Evolutionary conservation across 805 yeast genomes (phyloP).

Genomic region (Starmerella etchellsii): DNA sequence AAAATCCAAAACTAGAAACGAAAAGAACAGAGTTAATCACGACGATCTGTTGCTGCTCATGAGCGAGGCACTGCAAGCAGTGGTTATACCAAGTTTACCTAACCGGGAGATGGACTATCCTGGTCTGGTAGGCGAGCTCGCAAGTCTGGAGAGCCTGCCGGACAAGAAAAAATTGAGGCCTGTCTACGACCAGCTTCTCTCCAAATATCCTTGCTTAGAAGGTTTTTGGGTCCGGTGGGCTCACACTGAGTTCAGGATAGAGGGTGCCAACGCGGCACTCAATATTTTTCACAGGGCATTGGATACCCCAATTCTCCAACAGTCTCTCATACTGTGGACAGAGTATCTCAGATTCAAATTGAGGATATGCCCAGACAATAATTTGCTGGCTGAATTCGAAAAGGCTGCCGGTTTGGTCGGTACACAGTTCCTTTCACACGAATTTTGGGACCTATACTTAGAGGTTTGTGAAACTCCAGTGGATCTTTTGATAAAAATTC

Average conservation of each 20-base stretch:
- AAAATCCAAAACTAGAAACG: too few relatives aligned
- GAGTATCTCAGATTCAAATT: constrained; percentile 27
- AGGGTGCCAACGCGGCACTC: constrained; percentile 25
- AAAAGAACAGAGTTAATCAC: too few relatives aligned
- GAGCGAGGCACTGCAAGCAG: too few relatives aligned
- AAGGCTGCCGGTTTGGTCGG: constrained; percentile 46
- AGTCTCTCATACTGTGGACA: constrained; percentile 30
- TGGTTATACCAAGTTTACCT: too few relatives aligned
- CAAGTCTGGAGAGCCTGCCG: neutral
- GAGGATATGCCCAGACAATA: constrained; percentile 15
- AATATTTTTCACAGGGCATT: constrained; percentile 28
- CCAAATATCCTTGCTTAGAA: constrained; percentile 28
- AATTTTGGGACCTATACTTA: constrained; percentile 69
- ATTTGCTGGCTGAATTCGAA: constrained; percentile 29
- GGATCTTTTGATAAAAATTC: constrained; percentile 29
- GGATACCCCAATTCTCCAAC: constrained; percentile 19
- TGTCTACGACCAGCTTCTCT: constrained; percentile 14
- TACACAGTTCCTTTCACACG: constrained; percentile 58
- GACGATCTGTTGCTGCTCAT: too few relatives aligned
- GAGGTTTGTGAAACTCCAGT: constrained; percentile 40
- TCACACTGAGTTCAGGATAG: constrained; percentile 27
- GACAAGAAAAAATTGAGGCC: neutral
- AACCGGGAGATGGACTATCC: neutral
- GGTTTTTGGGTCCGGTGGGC: constrained; percentile 35
- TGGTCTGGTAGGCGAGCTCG: neutral